phyloP scores from a whole-genome alignment of 2,329 filamentous ascomycete genomes.

The Ophiocordyceps robertsii region DNA sequence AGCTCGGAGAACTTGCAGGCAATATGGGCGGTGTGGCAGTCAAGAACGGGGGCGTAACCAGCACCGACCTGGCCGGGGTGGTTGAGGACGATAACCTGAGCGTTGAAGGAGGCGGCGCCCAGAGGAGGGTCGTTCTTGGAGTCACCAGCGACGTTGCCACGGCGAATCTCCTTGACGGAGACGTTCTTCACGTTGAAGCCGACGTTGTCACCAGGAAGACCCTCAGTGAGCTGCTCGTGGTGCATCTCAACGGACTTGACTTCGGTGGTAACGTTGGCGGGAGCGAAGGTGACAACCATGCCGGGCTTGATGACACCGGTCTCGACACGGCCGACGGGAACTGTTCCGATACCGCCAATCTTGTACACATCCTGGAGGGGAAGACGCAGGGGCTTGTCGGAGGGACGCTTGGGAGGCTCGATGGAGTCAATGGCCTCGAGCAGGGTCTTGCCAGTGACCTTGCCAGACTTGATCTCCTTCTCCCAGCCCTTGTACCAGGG shows the following conservation, averaged over 20 bases:
- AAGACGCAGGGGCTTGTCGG: constrained; percentile 99
- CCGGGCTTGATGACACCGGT: constrained; percentile 87
- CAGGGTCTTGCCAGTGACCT: constrained; percentile 89
- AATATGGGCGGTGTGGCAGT: constrained; percentile 99
- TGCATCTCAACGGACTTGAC: constrained; percentile 99
- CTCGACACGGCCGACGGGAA: constrained; percentile 99
- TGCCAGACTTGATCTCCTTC: constrained; percentile 84
- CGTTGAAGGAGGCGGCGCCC: constrained; percentile 89
- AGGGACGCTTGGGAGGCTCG: constrained; percentile 81
- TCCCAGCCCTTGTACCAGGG: constrained; percentile 99
- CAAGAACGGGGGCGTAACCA: constrained; percentile 96
- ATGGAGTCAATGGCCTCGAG: constrained; percentile 98
- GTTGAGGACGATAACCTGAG: constrained; percentile 99
- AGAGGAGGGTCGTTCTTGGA: constrained; percentile 97
- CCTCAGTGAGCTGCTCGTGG: constrained; percentile 96
- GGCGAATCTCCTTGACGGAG: constrained; percentile 99
- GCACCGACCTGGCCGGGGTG: constrained; percentile 99
- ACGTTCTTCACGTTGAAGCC: constrained; percentile 99
- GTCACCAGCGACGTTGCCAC: constrained; percentile 99
- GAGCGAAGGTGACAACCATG: constrained; percentile 97
- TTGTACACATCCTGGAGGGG: constrained; percentile 99
- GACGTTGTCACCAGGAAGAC: constrained; percentile 98
- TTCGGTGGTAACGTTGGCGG: constrained; percentile 98
- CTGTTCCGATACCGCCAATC: constrained; percentile 99
- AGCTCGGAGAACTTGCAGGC: constrained; percentile 99